phyloP scores from a whole-genome alignment of 2,329 filamentous ascomycete genomes.

The Orbilia ellipsospora region DNA sequence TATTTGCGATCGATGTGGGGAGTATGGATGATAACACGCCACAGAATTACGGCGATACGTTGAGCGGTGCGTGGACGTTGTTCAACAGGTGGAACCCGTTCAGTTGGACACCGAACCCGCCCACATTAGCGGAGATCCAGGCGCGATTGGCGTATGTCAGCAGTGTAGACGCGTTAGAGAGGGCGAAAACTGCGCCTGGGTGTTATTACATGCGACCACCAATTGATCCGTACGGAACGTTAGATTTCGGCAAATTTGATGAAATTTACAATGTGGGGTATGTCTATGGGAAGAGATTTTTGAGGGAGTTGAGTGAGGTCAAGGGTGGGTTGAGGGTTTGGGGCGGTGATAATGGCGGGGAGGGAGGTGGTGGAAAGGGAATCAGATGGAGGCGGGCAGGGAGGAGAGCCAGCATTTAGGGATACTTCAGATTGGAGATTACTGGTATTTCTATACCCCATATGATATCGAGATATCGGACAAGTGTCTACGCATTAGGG shows the following conservation, averaged over 20 bases:
- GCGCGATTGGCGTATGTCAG: conserved; percentile 93
- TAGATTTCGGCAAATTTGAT: conserved; percentile 97
- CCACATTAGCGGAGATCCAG: conserved; percentile 95
- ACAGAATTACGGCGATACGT: conserved; percentile 90
- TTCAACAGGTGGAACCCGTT: conserved; percentile 98
- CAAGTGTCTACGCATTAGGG: conserved; percentile 7
- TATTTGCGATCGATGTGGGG: conserved; percentile 96
- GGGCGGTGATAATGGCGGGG: conserved; percentile 63
- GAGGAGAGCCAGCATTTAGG: conserved; percentile 59
- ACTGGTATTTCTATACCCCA: too few relatives aligned
- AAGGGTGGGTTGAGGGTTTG: conserved; percentile 76
- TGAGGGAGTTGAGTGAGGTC: conserved; percentile 76
- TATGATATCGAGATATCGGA: not conserved
- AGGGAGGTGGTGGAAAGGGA: conserved; percentile 59
- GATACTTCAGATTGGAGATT: not conserved
- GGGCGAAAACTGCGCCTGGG: conserved; percentile 88
- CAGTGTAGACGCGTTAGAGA: conserved; percentile 90
- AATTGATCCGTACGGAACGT: conserved; percentile 89
- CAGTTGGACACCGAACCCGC: conserved; percentile 86
- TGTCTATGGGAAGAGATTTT: conserved; percentile 81
- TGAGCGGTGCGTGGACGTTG: conserved; percentile 95
- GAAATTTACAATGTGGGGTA: conserved; percentile 95
- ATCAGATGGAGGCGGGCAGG: conserved; percentile 63
- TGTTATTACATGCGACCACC: conserved; percentile 97
- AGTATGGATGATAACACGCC: conserved; percentile 90